Conservation (phyloP, 2,329 filamentous ascomycete species). For the Pseudopyricularia cyperi region DNA sequence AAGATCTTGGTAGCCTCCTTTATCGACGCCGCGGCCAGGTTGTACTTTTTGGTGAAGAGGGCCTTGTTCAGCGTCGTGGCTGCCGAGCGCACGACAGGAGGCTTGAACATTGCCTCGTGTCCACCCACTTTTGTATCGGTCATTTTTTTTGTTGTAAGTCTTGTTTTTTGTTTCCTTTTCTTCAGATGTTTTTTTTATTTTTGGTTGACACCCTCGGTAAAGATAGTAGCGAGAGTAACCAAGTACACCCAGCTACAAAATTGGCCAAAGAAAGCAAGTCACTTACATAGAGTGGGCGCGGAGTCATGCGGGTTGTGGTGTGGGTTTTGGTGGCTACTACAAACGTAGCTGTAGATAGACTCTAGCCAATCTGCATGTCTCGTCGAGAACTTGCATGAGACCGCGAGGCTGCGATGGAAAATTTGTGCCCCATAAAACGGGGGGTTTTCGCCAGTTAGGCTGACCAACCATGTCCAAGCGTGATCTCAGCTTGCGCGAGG, state of each 20-base stretch:
- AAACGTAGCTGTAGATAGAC: background rate
- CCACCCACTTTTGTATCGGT: slow-evolving; percentile 1
- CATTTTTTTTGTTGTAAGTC: background rate
- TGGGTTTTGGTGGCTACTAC: background rate
- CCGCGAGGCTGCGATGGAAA: background rate
- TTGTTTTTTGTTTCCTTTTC: background rate
- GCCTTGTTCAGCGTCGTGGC: slow-evolving; percentile 67
- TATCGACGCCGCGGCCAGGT: slow-evolving; percentile 66
- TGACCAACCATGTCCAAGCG: background rate
- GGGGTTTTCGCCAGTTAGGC: background rate
- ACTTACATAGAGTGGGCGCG: background rate
- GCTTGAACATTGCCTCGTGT: slow-evolving; percentile 52
- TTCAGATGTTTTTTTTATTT: background rate
- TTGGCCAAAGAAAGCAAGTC: no score
- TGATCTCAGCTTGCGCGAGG: background rate
- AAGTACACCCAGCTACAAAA: no score
- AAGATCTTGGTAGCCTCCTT: slow-evolving; percentile 64
- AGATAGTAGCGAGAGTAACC: background rate
- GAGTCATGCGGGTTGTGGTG: background rate
- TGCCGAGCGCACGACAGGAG: slow-evolving; percentile 61
- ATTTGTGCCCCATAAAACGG: background rate
- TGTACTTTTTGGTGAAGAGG: slow-evolving; percentile 67
- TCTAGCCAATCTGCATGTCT: background rate
- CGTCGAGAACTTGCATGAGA: background rate
- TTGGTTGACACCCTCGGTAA: background rate